Evolutionary conservation across 768 basidiomycete species (phyloP).

Genomic region (Rhodocollybia butyracea): DNA sequence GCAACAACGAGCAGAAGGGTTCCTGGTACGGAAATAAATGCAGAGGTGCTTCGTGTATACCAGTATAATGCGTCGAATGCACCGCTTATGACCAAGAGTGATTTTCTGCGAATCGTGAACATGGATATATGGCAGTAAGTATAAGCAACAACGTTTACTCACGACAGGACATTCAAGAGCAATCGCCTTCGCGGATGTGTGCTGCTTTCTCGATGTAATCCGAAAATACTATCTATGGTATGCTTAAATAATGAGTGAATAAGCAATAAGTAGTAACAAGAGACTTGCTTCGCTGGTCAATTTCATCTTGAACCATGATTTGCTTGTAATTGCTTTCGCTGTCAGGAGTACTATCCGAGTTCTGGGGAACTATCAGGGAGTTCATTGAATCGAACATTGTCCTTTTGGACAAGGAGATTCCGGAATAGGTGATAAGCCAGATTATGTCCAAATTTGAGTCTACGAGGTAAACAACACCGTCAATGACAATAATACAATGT

Average conservation of each 20-base stretch:
- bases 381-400: not conserved
- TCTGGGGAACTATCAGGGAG: not conserved
- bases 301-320: not conserved
- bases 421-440: constrained; percentile 4
- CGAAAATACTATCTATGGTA: constrained; percentile 2
- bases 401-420: not conserved
- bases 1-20: constrained; percentile 2
- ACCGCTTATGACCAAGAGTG: not conserved
- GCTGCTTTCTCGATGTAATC: not conserved
- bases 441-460: constrained; percentile 1
- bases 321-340: not conserved
- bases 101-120: not conserved
- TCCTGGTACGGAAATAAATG: not conserved
- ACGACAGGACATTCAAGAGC: not conserved
- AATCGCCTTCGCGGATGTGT: constrained; percentile 5
- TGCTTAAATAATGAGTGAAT: not conserved
- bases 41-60: constrained; percentile 1
- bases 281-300: constrained; percentile 5
- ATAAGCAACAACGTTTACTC: not conserved
- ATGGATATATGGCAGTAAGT: not conserved
- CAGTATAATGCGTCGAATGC: constrained; percentile 5
- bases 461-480: no score
- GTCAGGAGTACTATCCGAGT: not conserved
- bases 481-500: no score
- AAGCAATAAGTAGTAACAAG: not conserved